Evolutionary conservation across 2,329 filamentous ascomycete species (phyloP), one percentile per base, ranked within the genome.

Genomic region (Nothomitra cinnamomea): DNA sequence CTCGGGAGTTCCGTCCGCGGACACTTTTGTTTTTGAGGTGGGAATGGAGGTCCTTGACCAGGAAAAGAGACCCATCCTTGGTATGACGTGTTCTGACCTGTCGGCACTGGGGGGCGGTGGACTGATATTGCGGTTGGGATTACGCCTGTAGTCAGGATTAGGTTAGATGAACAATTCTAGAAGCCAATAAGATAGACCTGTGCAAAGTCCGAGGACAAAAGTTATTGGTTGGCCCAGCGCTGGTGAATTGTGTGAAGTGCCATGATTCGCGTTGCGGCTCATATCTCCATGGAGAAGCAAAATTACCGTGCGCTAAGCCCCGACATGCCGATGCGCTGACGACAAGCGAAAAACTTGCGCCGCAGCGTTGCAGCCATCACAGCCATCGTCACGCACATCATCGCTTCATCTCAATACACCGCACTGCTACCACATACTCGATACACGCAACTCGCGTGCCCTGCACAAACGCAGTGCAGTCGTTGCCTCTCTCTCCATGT

Each of bases 1-100:
- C 62, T 89, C 78, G 61, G 75, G 80, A 57, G 79, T 79, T 59
- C 77, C 77, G 61, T 80, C 77, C 55, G 71, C 64, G 56, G 73
- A 62, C 61, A 73, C 63, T 62, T 69, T 64, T 58, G 72, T 63
- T 60, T 72, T 58, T 15, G 62, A 58, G 15, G 63, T 55, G 49
- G 67, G 58, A 50, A 61, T 21, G 25, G 64, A 32, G 28, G 17
- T n/a, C 19, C 21, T 10, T 17, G 72, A 69, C 58, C 65, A 66
- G 57, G 70, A 69, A 57, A 75, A 70, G 58, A 71, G 63, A 67
- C 76, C 75, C 60, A 68, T 75, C 28, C 5, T 32, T 32, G 28
- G 28, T 32, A 32, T 32, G 10, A 5, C 10, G 28, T 32, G 10
- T 77, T 80, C 80, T 60, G 63, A 57, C 48, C n/a, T n/a, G 53